phyloP scores from a whole-genome alignment of 2,329 filamentous ascomycete genomes.

The Curvularia lunata region DNA sequence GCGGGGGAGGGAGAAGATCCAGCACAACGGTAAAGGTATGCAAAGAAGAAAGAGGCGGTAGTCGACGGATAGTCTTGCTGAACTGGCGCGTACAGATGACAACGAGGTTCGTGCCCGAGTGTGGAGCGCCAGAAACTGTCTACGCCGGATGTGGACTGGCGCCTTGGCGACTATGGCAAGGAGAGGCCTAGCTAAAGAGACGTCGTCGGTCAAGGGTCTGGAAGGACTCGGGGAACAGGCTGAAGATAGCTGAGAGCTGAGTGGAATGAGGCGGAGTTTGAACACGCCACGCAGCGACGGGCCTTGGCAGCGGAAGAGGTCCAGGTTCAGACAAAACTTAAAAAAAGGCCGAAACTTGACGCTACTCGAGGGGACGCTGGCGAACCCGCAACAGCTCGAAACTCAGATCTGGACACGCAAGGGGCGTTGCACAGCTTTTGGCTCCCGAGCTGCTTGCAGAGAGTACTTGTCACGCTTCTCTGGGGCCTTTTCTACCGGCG shows the following conservation, averaged over 20 bases:
- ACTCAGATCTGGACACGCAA: conserved; percentile 1
- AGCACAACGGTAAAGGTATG: conserved; percentile 32
- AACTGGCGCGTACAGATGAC: conserved; percentile 38
- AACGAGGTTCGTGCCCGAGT: conserved; percentile 28
- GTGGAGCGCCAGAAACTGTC: conserved; percentile 19
- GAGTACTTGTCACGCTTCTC: not conserved
- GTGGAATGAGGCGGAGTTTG: conserved; percentile 7
- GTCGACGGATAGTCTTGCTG: conserved; percentile 32
- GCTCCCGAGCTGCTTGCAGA: conserved; percentile 8
- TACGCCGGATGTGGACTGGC: conserved; percentile 32
- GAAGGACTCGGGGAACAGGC: conserved; percentile 8
- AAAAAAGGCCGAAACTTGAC: conserved; percentile 13
- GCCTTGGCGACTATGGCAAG: conserved; percentile 32
- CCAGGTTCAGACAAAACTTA: conserved; percentile 5
- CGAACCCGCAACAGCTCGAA: conserved; percentile 2
- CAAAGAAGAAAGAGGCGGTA: conserved; percentile 33
- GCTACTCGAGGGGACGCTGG: conserved; percentile 2
- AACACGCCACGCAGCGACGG: conserved; percentile 11
- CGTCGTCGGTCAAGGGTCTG: conserved; percentile 21
- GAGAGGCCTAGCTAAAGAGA: conserved; percentile 17
- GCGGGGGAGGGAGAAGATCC: conserved; percentile 33
- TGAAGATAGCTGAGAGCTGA: conserved; percentile 18
- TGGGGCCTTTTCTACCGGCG: conserved; percentile 7
- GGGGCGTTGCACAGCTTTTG: conserved; percentile 12
- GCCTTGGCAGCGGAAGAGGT: conserved; percentile 12